phyloP scores from a whole-genome alignment of 2,329 filamentous ascomycete species.

The Aureobasidium sp. region DNA sequence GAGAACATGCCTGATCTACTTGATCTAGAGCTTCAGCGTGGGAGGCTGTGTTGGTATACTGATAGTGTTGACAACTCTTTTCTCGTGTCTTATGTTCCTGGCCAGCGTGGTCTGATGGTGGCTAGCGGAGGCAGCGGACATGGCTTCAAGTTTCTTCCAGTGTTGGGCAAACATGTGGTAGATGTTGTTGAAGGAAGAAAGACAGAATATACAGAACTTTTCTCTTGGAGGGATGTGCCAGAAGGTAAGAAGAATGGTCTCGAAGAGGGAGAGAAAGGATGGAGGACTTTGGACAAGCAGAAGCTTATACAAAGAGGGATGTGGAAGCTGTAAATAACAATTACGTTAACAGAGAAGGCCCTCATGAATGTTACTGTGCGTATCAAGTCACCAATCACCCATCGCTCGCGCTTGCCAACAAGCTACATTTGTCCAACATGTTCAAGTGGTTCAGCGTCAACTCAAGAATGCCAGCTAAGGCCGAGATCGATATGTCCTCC shows the following conservation, averaged over 20 bases:
- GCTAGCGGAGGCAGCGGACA: slow-evolving; percentile 28
- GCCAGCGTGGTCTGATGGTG: slow-evolving; percentile 22
- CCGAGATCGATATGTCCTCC: too few species aligned
- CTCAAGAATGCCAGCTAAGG: too few species aligned
- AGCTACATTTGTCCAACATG: too few species aligned
- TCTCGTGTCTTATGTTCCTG: slow-evolving; percentile 17
- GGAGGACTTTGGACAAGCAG: slow-evolving; percentile 26
- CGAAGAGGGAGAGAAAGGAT: slow-evolving; percentile 25
- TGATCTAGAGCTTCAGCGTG: slow-evolving; percentile 17
- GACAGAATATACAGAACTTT: slow-evolving; percentile 23
- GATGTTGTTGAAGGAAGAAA: slow-evolving; percentile 22
- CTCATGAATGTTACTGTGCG: too few species aligned
- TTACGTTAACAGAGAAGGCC: too few species aligned
- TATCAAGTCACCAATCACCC: too few species aligned
- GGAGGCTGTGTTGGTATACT: slow-evolving; percentile 20
- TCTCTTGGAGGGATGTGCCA: slow-evolving; percentile 22
- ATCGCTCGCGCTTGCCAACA: too few species aligned
- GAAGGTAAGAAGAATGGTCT: slow-evolving; percentile 23
- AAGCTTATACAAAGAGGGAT: slow-evolving; percentile 20
- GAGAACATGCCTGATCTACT: slow-evolving; percentile 22
- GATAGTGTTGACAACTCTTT: slow-evolving; percentile 20
- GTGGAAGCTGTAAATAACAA: slow-evolving; percentile 17
- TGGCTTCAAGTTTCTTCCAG: slow-evolving; percentile 30
- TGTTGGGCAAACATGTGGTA: slow-evolving; percentile 25
- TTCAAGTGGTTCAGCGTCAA: too few species aligned